Base-by-base conservation (phyloP, 1,284 basidiomycete species). In the Ustilago crameri region DNA sequence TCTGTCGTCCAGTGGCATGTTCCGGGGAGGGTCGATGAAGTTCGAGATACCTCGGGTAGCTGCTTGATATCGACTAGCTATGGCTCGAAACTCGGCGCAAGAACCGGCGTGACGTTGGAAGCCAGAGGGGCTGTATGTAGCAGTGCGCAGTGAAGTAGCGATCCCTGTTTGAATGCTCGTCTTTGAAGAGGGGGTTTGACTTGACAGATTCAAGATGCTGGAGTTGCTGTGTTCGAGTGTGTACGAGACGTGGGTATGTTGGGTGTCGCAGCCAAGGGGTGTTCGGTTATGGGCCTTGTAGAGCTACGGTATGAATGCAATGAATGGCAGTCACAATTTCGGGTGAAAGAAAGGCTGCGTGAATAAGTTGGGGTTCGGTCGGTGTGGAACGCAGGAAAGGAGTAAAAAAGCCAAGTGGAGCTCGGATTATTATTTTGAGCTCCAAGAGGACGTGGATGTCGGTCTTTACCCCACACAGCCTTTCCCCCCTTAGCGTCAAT, bases 1-100 rank as follows among this genome's bases (percentile, higher is more conserved):
- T 51, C 52, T 57, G 40, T 57, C 54, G 50, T 65, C 61, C 44
- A 64, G 61, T 57, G 49, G 61, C 61, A 70, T 58, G 43, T 55
- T 59, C 64, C 53, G 64, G 52, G 45, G 35, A 50, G n/a, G 50
- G 22, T 34, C 27, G 47, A 53, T 48, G 45, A 34, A 53, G 42
- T 52, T 41, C 18, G 64, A 50, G 30, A 26, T 37, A 60, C 54
- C 64, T 61, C 53, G 44, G 45, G 50, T 43, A 60, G 56, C 55
- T 65, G 55, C 51, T 65, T 37, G 56, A 43, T 32, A 26, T 24
- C 54, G 48, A 51, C 32, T 14, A 32, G 40, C 49, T 61, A 43
- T 37, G 51, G 64, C 52, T 60, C 41, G 46, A 53, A 45, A 49
- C 48, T 4, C 47, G 44, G 20, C 53, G 7, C 5, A 17, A 37